Base-by-base conservation (phyloP, 164 flowering plant species). In the Aristolochia fimbriata region DNA sequence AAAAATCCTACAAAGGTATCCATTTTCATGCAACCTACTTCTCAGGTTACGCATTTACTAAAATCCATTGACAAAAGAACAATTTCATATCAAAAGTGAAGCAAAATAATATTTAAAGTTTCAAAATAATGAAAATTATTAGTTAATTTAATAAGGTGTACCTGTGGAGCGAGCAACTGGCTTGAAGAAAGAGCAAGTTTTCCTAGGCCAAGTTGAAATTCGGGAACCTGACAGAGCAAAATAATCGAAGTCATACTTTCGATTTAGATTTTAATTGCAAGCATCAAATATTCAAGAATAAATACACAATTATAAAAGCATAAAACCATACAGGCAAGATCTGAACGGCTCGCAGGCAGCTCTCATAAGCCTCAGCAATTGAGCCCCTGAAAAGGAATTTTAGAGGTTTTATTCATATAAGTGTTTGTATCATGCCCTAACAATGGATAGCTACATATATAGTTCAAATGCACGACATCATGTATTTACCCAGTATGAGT, bases 181-280 rank as follows among this genome's bases (percentile, higher is more conserved):
- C 83, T 84, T 22, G 92, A 82, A 54, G 49, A 64, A 21, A 77
- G 24, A 61, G 98, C 87, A 70, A 89, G 88, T 71, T 79, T 80
- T 46, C 81, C 92, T 59, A 90, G 94, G 67, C 96, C 99, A 66
- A 88, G 70, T 74, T 93, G 97, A 68, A 86, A 90, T 61, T 88
- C 94, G 62, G 90, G 82, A 70, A 83, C 67, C 98, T 92, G 83
- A 41, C 20, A 62, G 24, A 6, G 27, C 22, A 54, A 24, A 55
- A 51, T 45, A 17, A 22, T 21, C 15, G 9, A 3, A 37, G 43
- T 37, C 43, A 37, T 1, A 37, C 43, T 37, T 37, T 27, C 5
- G 30, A 5, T 27, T 5, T 27, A 27, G 5, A 2, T 27, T 37
- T 37, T 7, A 37, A 37, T 37, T 7, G 43, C 43, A 37, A 37